Conservation (phyloP, 2,329 filamentous ascomycete species). For the Hortaea werneckii region DNA sequence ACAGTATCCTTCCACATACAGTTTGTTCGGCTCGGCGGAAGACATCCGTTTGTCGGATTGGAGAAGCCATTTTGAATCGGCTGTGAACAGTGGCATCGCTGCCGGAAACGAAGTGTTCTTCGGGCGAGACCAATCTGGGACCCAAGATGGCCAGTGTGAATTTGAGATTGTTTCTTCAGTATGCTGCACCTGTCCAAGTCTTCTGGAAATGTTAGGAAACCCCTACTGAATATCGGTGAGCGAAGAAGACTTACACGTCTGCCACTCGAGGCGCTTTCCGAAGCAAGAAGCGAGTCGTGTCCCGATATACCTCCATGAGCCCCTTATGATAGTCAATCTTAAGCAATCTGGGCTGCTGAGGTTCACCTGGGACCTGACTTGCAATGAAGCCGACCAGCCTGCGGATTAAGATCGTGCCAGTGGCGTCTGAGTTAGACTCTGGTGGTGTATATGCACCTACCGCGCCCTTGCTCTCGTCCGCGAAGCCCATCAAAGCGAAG, state of each 20-base stretch:
- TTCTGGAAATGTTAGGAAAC: too few relatives aligned
- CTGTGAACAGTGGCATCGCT: not conserved
- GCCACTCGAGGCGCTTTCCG: not conserved
- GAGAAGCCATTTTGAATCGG: not conserved
- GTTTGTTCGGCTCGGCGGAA: not conserved
- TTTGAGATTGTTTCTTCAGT: not conserved
- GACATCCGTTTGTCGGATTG: not conserved
- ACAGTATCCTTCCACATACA: not conserved
- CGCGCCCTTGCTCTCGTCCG: not conserved
- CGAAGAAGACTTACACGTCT: not conserved
- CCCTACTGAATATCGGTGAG: too few relatives aligned
- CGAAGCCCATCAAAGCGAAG: not conserved
- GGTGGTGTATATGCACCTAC: not conserved
- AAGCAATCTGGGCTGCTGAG: not conserved
- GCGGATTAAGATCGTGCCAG: not conserved
- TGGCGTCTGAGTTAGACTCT: not conserved
- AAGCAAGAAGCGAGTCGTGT: not conserved
- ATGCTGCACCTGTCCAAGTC: not conserved
- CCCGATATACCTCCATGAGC: not conserved
- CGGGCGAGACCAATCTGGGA: not conserved
- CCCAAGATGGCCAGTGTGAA: not conserved
- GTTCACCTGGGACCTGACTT: not conserved
- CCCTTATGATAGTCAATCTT: not conserved
- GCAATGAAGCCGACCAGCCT: not conserved
- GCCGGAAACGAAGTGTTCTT: not conserved